Percentiles rank a stretch among this genome's conserved stretches.
Conservation (phyloP, 192 early-diverging fungal species). For the Entomortierella lignicola region DNA sequence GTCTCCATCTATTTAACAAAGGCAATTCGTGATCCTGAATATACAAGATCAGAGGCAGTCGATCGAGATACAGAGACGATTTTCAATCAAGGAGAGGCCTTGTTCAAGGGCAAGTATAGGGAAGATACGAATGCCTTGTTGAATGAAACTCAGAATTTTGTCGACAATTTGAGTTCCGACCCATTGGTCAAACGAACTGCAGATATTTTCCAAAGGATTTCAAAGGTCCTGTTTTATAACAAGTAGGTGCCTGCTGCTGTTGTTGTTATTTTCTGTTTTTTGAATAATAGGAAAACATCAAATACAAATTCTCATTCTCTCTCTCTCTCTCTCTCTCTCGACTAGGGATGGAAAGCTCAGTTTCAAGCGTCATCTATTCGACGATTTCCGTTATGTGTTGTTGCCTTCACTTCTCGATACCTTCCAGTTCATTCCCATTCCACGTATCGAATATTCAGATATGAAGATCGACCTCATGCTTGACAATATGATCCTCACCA, state of each 20-base stretch:
- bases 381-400: constrained; percentile 55
- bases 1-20: constrained; percentile 28
- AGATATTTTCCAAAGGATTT: constrained; percentile 40
- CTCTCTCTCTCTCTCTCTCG: neutral
- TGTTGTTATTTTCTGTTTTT: neutral
- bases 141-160: constrained; percentile 24
- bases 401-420: constrained; percentile 56
- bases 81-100: constrained; percentile 21
- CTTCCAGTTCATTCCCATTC: constrained; percentile 58
- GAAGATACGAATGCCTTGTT: constrained; percentile 26
- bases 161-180: constrained; percentile 41
- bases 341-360: constrained; percentile 46
- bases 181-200: constrained; percentile 31
- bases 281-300: neutral
- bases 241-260: constrained; percentile 17
- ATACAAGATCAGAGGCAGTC: constrained; percentile 28
- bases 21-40: constrained; percentile 50
- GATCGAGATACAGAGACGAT: constrained; percentile 30
- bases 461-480: constrained; percentile 54
- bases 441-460: constrained; percentile 60
- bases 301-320: neutral
- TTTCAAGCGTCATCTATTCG: constrained; percentile 59
- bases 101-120: constrained; percentile 45
- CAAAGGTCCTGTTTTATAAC: constrained; percentile 50
- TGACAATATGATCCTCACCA: constrained; percentile 56